phyloP scores from a whole-genome alignment of 1,139 yeast species.

The Yamadazyma atmosphaerica region DNA sequence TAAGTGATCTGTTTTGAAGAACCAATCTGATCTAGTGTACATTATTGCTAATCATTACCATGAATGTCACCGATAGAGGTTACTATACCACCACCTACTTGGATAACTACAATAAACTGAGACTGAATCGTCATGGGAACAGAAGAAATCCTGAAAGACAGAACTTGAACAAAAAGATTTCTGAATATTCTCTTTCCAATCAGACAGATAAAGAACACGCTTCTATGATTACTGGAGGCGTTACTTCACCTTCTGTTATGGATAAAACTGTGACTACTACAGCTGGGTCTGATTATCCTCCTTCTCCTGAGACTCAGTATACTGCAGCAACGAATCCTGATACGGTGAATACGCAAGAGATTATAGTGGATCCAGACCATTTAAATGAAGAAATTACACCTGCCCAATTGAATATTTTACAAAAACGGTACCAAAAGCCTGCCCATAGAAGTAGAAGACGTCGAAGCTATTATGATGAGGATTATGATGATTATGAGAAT shows the following conservation, averaged over 20 bases:
- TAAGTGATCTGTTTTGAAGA: not conserved
- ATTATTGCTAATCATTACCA: too few relatives aligned
- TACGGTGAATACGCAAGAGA: conserved; percentile 10
- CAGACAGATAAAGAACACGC: not conserved
- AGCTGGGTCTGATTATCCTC: not conserved
- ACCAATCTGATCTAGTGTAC: too few relatives aligned
- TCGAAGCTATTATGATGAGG: conserved; percentile 7
- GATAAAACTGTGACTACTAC: not conserved
- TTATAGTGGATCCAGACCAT: conserved; percentile 28
- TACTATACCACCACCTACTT: conserved; percentile 29
- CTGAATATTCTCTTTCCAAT: conserved; percentile 6
- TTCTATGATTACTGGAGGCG: not conserved
- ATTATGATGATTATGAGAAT: conserved; percentile 4
- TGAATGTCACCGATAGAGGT: conserved; percentile 33
- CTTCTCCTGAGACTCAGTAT: conserved; percentile 12
- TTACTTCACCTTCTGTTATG: not conserved
- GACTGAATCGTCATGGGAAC: conserved; percentile 4
- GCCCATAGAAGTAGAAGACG: conserved; percentile 11
- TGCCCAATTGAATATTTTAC: conserved; percentile 33
- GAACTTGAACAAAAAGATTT: not conserved
- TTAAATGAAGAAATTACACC: conserved; percentile 37
- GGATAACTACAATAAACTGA: conserved; percentile 17
- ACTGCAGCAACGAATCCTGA: conserved; percentile 8
- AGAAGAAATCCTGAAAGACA: not conserved
- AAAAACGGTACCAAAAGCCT: conserved; percentile 13